These are phyloP conservation scores for Saururus chinensis DNA, from an alignment of 164 flowering plant species.

Conservation along the genomic window DNA sequence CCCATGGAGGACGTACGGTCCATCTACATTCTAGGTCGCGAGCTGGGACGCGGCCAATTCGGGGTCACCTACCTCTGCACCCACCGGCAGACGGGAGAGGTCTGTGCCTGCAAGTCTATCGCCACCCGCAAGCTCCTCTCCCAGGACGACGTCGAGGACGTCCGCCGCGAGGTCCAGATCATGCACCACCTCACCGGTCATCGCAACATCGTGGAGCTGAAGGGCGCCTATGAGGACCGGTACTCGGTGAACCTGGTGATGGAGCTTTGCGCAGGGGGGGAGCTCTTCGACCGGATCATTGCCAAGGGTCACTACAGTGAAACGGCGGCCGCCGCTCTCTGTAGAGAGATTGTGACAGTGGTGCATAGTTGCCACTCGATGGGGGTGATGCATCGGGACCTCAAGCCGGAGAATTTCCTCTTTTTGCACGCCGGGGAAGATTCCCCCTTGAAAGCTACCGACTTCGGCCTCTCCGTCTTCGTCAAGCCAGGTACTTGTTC, in stretches of 20 bases:
- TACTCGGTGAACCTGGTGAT: slow-evolving; percentile 65
- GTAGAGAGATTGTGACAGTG: slow-evolving; percentile 70
- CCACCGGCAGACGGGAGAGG: slow-evolving; percentile 39
- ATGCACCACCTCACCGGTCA: slow-evolving; percentile 90
- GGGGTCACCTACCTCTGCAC: slow-evolving; percentile 74
- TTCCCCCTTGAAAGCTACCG: slow-evolving; percentile 75
- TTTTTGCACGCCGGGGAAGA: slow-evolving; percentile 43
- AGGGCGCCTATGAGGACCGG: slow-evolving; percentile 70
- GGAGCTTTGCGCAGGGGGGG: slow-evolving; percentile 91
- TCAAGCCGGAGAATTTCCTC: slow-evolving; percentile 88
- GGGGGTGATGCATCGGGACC: slow-evolving; percentile 88
- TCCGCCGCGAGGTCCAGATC: slow-evolving; percentile 86
- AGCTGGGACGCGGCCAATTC: slow-evolving; percentile 89
- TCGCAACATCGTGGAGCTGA: slow-evolving; percentile 66
- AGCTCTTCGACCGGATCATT: slow-evolving; percentile 82
- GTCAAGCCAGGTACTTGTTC: slow-evolving; percentile 53
- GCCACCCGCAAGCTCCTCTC: slow-evolving; percentile 56
- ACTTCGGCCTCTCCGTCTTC: slow-evolving; percentile 84
- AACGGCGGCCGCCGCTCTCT: slow-evolving; percentile 60
- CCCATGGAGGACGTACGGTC: slow-evolving; percentile 65
- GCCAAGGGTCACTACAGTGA: slow-evolving; percentile 85
- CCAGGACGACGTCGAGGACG: slow-evolving; percentile 70
- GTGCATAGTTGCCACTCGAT: slow-evolving; percentile 66
- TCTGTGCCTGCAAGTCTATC: slow-evolving; percentile 80
- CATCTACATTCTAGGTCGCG: slow-evolving; percentile 59